phyloP scores from a whole-genome alignment of 2,329 filamentous ascomycete genomes.

The Akanthomyces lecanii region DNA sequence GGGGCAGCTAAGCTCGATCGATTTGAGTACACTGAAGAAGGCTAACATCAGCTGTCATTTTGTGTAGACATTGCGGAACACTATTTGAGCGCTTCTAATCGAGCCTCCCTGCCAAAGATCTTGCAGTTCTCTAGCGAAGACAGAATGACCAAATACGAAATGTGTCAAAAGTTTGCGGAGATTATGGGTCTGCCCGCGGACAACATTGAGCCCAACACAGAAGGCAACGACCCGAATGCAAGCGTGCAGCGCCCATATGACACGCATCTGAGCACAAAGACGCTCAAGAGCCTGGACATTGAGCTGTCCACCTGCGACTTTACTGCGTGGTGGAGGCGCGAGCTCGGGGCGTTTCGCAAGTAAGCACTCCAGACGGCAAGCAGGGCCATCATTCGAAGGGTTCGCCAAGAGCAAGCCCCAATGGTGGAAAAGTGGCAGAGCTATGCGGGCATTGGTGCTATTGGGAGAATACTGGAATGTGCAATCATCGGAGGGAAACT shows the following conservation, averaged over 20 bases:
- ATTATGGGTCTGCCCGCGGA: conserved; percentile 72
- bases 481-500: neutral
- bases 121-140: conserved; percentile 88
- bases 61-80: conserved; percentile 62
- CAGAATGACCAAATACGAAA: conserved; percentile 83
- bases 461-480: neutral
- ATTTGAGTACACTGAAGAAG: neutral
- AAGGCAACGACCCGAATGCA: conserved; percentile 68
- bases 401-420: neutral
- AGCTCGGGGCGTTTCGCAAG: conserved; percentile 56
- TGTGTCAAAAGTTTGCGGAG: conserved; percentile 71
- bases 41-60: conserved; percentile 5
- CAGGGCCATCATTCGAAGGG: neutral
- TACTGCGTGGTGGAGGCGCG: conserved; percentile 71
- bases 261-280: conserved; percentile 77
- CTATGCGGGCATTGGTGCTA: neutral
- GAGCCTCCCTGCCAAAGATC: conserved; percentile 57
- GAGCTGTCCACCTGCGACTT: conserved; percentile 73
- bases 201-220: conserved; percentile 63
- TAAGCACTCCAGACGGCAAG: conserved; percentile 27
- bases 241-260: conserved; percentile 79
- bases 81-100: conserved; percentile 53
- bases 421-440: neutral
- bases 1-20: neutral
- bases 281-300: conserved; percentile 68